A percentile compares a stretch with the other conserved stretches of the same genome.
Conservation (phyloP, 1,284 basidiomycete genomes). For the Trametes versicolor region DNA sequence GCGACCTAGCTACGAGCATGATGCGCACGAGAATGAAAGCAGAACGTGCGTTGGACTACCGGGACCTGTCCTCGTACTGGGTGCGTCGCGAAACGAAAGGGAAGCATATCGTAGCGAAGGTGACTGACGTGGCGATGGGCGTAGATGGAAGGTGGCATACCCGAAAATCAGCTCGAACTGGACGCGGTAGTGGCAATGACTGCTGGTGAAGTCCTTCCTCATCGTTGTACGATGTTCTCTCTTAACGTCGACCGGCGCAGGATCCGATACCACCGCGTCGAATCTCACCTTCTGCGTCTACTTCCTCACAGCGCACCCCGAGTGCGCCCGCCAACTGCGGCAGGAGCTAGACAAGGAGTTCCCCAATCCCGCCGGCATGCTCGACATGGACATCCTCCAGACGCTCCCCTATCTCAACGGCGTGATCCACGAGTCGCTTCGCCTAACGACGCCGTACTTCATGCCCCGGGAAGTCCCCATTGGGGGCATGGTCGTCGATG, state of each 20-base stretch:
- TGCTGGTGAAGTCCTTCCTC: conserved; percentile 9
- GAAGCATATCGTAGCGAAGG: not conserved
- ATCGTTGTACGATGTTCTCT: not conserved
- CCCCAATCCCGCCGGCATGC: conserved; percentile 23
- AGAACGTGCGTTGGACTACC: not conserved
- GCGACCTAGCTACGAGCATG: conserved; percentile 22
- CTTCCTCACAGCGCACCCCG: conserved; percentile 30
- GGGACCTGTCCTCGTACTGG: conserved; percentile 33
- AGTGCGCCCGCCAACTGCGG: conserved; percentile 31
- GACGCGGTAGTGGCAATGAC: conserved; percentile 38
- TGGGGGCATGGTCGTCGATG: conserved; percentile 32
- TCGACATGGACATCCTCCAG: conserved; percentile 25
- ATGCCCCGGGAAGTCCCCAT: conserved; percentile 38
- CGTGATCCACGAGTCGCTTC: conserved; percentile 40
- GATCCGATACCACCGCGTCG: conserved; percentile 35
- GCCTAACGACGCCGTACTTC: conserved; percentile 38
- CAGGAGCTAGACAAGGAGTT: conserved; percentile 38
- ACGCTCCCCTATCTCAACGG: conserved; percentile 41
- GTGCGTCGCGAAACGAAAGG: conserved; percentile 11
- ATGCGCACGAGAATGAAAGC: conserved; percentile 17
- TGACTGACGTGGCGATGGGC: not conserved
- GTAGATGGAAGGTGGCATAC: conserved; percentile 17
- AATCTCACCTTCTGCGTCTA: conserved; percentile 36
- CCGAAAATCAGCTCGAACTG: conserved; percentile 20
- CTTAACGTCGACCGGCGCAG: conserved; percentile 4